Percentiles rank a stretch among this genome's conserved stretches.
These are phyloP conservation scores for Flueggea neowawraea DNA, from an alignment of 441 rosid species.

Conservation along the genomic window DNA sequence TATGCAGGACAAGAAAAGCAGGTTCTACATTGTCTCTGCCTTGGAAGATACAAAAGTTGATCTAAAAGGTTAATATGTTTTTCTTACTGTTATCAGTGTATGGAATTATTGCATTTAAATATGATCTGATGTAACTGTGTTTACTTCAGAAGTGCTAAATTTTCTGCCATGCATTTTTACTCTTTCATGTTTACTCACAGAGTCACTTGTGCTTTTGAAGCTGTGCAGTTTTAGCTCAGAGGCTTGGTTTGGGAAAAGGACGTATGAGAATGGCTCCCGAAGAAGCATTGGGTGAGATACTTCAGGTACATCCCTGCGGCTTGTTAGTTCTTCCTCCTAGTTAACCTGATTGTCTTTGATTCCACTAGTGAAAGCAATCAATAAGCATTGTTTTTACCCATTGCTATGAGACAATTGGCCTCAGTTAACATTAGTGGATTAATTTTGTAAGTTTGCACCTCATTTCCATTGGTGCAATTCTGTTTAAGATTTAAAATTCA, in stretches of 20 bases:
- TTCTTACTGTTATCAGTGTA: background rate
- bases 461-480: too few species aligned
- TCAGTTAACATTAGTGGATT: too few species aligned
- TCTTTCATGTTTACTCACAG: slow-evolving; percentile 21
- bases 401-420: too few species aligned
- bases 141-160: slow-evolving; percentile 2
- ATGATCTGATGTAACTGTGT: too few species aligned
- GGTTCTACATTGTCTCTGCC: slow-evolving; percentile 74
- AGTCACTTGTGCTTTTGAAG: slow-evolving; percentile 32
- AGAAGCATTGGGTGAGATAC: slow-evolving; percentile 39
- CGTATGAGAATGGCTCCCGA: slow-evolving; percentile 46
- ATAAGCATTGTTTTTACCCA: too few species aligned
- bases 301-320: too few species aligned
- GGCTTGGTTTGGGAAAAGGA: slow-evolving; percentile 94
- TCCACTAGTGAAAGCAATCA: too few species aligned
- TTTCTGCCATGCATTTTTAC: slow-evolving; percentile 1
- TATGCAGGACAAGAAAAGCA: slow-evolving; percentile 77
- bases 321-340: too few species aligned
- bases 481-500: too few species aligned
- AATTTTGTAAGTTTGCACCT: too few species aligned
- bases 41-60: slow-evolving; percentile 77
- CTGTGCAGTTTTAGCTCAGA: slow-evolving; percentile 77
- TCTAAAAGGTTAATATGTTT: slow-evolving; percentile 56
- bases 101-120: background rate
- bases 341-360: too few species aligned